Evolutionary conservation across 352 stramenopile species (phyloP).

Genomic region (Stramenopiles sp.): DNA sequence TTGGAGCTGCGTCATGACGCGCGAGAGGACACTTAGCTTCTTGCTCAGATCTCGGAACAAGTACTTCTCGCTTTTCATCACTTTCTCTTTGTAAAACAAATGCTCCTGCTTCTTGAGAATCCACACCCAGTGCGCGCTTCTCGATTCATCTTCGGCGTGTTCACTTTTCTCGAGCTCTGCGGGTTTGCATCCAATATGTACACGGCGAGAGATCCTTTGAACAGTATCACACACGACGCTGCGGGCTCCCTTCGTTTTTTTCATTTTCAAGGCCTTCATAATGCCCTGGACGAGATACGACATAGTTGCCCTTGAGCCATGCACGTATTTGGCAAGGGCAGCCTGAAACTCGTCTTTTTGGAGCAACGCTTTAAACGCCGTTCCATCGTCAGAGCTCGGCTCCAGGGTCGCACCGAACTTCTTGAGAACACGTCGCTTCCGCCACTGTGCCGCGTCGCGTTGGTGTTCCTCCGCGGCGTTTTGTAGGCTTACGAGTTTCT

Average conservation of each 20-base stretch:
- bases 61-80: background rate
- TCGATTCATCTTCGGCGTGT: background rate
- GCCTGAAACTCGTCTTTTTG: background rate
- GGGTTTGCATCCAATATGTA: background rate
- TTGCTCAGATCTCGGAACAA: background rate
- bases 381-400: too few species aligned
- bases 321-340: background rate
- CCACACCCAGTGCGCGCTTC: background rate
- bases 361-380: background rate
- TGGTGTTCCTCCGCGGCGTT: background rate
- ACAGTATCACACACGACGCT: background rate
- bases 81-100: background rate
- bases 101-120: background rate
- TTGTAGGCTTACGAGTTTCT: background rate
- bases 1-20: background rate
- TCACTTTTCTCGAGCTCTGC: background rate
- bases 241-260: background rate
- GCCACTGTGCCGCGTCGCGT: background rate
- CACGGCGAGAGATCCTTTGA: background rate
- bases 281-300: background rate
- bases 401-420: too few species aligned
- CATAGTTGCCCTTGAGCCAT: background rate
- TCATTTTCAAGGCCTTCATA: background rate
- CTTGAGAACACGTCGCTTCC: background rate
- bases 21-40: background rate